Base-by-base conservation (phyloP, 768 basidiomycete genomes). In the Termitomyces sp. region DNA sequence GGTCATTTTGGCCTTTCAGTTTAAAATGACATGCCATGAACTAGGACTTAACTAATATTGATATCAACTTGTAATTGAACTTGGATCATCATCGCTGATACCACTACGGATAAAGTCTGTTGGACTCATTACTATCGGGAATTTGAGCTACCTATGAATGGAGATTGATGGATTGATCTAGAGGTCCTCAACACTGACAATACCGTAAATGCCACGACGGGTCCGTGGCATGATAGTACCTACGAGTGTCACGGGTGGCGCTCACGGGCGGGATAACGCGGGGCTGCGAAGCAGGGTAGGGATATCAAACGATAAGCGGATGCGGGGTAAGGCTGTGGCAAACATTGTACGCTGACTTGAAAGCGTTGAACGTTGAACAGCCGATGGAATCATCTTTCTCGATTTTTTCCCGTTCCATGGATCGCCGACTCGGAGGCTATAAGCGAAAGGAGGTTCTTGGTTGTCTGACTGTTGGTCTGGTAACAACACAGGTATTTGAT, bases 281-380 rank as follows among this genome's bases (percentile, higher is more conserved):
- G 47, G 43, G 19, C 47, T 48, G 47, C 47, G 50, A 28, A 55
- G 54, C 34, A 51, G 38, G 41, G 51, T 48, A 22, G 22, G 10
- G 12, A 10, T 17, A 42, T 35, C 40, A 37, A 49, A 41, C 12
- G 9, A n/a, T 30, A 38, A 34, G 51, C 22, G 21, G 49, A 40
- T 56, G 58, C 37, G 58, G 58, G 51, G 55, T 56, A 51, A 38
- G 45, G 35, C 12, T 53, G 21, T 44, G 28, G 21, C 40, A 35
- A 54, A 38, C n/a, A 44, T 46, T 34, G 14, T 15, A n/a, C 21
- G n/a, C 24, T 35, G 34, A 34, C 21, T 22, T 19, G 5, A n/a
- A 34, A 15, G 5, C 35, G 35, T 37, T 37, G 35, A 37, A 37
- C 35, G 35, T 37, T 10, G n/a, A 45, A 46, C 30, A 46, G 45